phyloP scores from a whole-genome alignment of 2,329 filamentous ascomycete species.

The Monosporascus sp. region DNA sequence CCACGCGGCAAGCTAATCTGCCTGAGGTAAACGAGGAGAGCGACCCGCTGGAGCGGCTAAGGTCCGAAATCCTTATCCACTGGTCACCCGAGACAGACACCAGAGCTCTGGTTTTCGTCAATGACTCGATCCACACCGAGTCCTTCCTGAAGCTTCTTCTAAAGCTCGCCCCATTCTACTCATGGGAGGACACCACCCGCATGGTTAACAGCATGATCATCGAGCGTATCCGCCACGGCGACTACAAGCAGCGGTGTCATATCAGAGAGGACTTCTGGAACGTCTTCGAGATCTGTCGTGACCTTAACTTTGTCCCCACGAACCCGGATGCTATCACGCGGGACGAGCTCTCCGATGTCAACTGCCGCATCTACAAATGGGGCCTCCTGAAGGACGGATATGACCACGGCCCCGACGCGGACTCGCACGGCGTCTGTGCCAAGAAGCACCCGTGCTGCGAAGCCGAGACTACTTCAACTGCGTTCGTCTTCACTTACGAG shows the following conservation, averaged over 20 bases:
- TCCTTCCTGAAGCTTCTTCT: neutral
- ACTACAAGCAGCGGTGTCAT: neutral
- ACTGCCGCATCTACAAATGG: neutral
- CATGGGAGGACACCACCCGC: neutral
- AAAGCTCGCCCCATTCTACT: neutral
- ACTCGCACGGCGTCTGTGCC: neutral
- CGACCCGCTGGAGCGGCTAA: neutral
- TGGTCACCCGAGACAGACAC: neutral
- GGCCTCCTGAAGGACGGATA: neutral
- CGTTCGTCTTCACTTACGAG: neutral
- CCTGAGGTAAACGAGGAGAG: neutral
- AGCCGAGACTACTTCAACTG: neutral
- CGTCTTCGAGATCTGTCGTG: neutral
- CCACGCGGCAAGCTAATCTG: neutral
- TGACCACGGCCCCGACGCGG: neutral
- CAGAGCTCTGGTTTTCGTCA: neutral
- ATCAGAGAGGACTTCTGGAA: neutral
- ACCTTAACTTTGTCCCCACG: neutral
- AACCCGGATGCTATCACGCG: neutral
- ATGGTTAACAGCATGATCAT: neutral
- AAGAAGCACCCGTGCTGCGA: neutral
- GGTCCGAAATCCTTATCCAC: neutral
- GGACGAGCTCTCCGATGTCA: neutral
- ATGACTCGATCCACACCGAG: neutral
- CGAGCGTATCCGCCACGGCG: neutral